Evolutionary conservation across 805 yeast species (phyloP), one percentile per base, ranked within the genome.

Genomic region (Spathaspora girioi): DNA sequence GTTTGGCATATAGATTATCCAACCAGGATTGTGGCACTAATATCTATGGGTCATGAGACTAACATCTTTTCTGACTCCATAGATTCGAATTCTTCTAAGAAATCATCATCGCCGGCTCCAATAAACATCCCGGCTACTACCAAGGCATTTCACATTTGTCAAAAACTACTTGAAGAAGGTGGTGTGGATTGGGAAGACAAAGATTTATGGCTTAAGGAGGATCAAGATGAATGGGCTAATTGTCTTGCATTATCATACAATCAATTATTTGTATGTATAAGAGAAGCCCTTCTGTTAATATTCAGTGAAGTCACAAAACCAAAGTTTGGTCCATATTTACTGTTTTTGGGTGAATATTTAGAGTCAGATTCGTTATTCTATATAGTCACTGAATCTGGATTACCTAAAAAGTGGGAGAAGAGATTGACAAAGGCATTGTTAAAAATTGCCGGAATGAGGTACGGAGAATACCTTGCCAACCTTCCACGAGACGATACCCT

Each of bases 401-500:
- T 76, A 2, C 67, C 71, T n/a, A 70, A 73, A 38, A 73, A 71
- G 54, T 81, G 85, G 79, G 78, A 73, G 48, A 68, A 63, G 54
- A 65, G 66, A 45, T 59, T 76, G 23, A 61, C 69, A 2, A 70
- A 67, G 45, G 40, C 73, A 1, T 58, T 76, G 11, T 58, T 75
- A 7, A 59, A 71, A 41, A 60, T 63, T n/a, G 62, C 78, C 1
- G 77, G 72, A 47, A 43, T 59, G 3, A 62, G 75, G 52, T 76
- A 76, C 49, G 75, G 75, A 6, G 70, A 66, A 17, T 58, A 70
- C 27, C 59, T 75, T 18, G 70, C 75, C 2, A 66, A 66, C 6
- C 69, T 87, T n/a, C 94, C 96, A 0, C 70, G 86, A 54, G 79
- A 76, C 59, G 71, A 74, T 41, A 70, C 83, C 0, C 63, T 86